Base-by-base conservation (phyloP, 2,329 filamentous ascomycete species). In the Cytospora schulzeri region DNA sequence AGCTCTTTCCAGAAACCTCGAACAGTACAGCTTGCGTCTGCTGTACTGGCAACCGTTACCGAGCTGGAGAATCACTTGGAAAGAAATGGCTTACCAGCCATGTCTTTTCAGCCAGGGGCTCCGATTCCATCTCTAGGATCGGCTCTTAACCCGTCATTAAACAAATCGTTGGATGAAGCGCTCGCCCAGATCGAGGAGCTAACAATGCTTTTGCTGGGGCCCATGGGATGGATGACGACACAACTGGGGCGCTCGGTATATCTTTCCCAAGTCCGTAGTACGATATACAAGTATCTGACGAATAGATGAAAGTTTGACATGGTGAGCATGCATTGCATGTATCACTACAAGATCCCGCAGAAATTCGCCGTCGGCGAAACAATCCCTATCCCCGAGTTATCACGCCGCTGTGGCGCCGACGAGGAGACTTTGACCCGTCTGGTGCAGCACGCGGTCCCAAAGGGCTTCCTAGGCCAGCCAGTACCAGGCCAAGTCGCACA, bases 311-410 rank as follows among this genome's bases (percentile, higher is more conserved):
- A 59, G 45, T 59, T 29, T 22, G 28, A 51, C 14, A 51, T 52
- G 28, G 19, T 59, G 19, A 59, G 45, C 41, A 12, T 59, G 17
- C 57, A 59, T n/a, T 28, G 19, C 12, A 33, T 59, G 19, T 52
- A 59, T 17, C 28, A 19, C 19, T 50, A 52, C 28, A 35, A 51
- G 19, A n/a, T 59, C 17, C 41, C 57, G n/a, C 19, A 24, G 1
- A 29, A 35, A 8, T 11, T 59, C 19, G n/a, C 57, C 5, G 17
- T 24, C 6, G 57, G 15, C 26, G 57, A 26, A 24, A 22, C 15
- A 5, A 29, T 50, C 19, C 15, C 45, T 4, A 35, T 54, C 7
- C 8, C 24, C 29, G 28, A 59, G 28, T 3, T 59, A 15, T 12
- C 41, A 31, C 28, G 28, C 19, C 28, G 19, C 24, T 24, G 41